Evolutionary conservation across 2,329 filamentous ascomycete species (phyloP), one percentile per base, ranked within the genome.

Genomic region (Alternaria gaisen): DNA sequence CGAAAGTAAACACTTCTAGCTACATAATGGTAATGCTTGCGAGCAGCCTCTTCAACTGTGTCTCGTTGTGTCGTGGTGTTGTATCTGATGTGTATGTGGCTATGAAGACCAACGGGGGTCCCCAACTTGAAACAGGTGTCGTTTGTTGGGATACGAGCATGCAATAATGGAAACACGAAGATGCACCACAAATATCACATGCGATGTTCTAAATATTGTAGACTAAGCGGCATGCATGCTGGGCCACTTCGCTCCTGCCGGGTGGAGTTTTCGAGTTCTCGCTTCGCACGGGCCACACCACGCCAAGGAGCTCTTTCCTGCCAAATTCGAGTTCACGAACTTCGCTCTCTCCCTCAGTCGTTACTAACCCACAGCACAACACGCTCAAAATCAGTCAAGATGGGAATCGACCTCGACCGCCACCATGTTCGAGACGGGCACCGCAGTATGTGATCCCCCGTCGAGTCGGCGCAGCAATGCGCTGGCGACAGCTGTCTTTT

Each of bases 341-440:
- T 65, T 65, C 63, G 56, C 38, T 53, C 40, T 36, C 51, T 54
- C 59, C 50, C 41, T 20, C 43, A 52, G 46, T 59, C 62, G 61
- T 65, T 67, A 74, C 72, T 72, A 74, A 76, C 72, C 71, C 69
- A 67, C 68, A 74, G 68, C 72, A 72, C 68, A 68, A 72, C 71
- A 69, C 63, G 64, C 66, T 72, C 70, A 70, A 68, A 72, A 70
- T 69, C 74, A 73, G 68, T 68, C 73, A 77, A 72, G 68, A 77
- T 77, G 74, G 77, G 77, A 68, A 79, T 79, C 67, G 77, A 79
- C 74, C 74, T 79, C 66, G 84, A 88, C 81, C 82, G 82, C 80
- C 86, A 88, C 82, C 86, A 88, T 83, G 85, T 88, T 80, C 83
- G 84, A 81, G 82, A 80, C 83, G 85, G 80, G 81, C 93, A 97